Evolutionary conservation across 2,329 filamentous ascomycete species (phyloP).

Genomic region (Talaromyces piceae): DNA sequence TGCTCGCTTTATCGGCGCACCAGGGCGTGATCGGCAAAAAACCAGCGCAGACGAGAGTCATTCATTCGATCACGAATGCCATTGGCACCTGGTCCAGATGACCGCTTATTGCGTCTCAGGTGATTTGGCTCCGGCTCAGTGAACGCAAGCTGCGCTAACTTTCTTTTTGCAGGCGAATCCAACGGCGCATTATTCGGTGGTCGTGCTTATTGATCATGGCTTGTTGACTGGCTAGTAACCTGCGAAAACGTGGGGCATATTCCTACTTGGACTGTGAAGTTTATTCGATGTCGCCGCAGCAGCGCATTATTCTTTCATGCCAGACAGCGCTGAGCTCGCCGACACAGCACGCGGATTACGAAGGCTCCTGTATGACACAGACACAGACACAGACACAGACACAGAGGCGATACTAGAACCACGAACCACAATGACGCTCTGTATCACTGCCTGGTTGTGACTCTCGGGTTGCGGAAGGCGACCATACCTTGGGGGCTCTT

Average conservation of each 20-base stretch:
- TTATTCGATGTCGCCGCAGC: background rate
- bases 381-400: too few relatives aligned
- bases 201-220: too few relatives aligned
- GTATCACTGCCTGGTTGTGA: too few relatives aligned
- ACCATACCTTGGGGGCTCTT: background rate
- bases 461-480: background rate
- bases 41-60: background rate
- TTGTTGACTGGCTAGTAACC: too few relatives aligned
- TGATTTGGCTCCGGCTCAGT: conserved; percentile 9
- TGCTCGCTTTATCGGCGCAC: background rate
- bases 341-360: background rate
- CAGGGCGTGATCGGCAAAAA: background rate
- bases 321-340: background rate
- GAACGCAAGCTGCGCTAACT: background rate
- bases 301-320: background rate
- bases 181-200: background rate
- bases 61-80: too few relatives aligned
- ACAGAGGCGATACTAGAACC: background rate
- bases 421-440: background rate
- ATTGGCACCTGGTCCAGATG: conserved; percentile 2
- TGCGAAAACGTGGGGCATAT: background rate
- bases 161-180: background rate
- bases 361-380: too few relatives aligned
- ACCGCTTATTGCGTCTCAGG: conserved; percentile 8
- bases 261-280: too few relatives aligned